Conservation (phyloP, 805 yeast genomes). For the Hanseniaspora guilliermondii region DNA sequence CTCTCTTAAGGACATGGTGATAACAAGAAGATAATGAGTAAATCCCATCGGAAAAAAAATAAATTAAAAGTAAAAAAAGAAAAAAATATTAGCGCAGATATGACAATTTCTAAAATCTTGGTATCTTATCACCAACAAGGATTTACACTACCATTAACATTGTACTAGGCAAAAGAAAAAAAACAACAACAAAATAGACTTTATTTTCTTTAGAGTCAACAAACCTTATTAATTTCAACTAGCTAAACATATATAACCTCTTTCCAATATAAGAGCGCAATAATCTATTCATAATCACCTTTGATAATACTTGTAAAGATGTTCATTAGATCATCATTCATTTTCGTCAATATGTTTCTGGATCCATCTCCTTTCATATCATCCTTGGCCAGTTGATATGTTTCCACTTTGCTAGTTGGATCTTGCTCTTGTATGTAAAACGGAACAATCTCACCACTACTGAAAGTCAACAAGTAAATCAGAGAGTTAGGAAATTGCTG, state of each 20-base stretch:
- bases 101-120: too few species aligned
- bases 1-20: too few species aligned
- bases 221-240: too few species aligned
- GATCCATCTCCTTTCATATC: not conserved
- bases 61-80: not conserved
- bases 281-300: not conserved
- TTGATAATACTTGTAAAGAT: not conserved
- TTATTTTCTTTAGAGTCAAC: too few species aligned
- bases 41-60: not conserved
- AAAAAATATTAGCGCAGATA: not conserved
- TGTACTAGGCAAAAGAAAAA: too few species aligned
- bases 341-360: not conserved
- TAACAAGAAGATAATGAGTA: not conserved
- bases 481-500: not conserved
- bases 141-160: too few species aligned
- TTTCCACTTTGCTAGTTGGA: not conserved
- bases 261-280: too few species aligned
- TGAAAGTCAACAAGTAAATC: constrained; percentile 2
- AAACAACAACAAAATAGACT: too few species aligned
- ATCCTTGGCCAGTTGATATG: not conserved
- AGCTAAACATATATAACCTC: too few species aligned
- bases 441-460: constrained; percentile 9
- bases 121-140: too few species aligned
- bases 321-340: not conserved
- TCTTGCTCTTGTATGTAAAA: constrained; percentile 6